Evolutionary conservation across 2,329 filamentous ascomycete species (phyloP).

Genomic region (Pleoardoris graminearum): DNA sequence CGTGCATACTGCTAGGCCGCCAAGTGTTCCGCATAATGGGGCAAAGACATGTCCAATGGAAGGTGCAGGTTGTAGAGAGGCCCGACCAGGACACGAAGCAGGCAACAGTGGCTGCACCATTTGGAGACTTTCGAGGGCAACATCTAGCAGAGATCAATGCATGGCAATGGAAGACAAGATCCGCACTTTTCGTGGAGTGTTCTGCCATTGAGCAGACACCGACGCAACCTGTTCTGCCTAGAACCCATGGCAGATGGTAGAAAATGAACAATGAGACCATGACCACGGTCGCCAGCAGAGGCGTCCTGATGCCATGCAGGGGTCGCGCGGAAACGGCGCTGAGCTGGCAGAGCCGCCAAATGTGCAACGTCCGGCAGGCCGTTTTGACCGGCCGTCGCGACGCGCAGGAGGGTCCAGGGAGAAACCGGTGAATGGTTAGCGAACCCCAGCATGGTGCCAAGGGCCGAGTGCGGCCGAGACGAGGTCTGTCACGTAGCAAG

Average conservation of each 20-base stretch:
- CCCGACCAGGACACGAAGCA: constrained; percentile 5
- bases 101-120: constrained; percentile 14
- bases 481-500: not conserved
- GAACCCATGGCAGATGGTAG: not conserved
- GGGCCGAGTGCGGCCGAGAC: not conserved
- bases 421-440: constrained; percentile 30
- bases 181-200: not conserved
- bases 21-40: constrained; percentile 3
- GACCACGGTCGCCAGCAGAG: constrained; percentile 8
- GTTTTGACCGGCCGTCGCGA: constrained; percentile 28
- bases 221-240: not conserved
- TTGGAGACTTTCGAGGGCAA: not conserved
- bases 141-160: too few relatives aligned
- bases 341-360: constrained; percentile 10
- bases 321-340: constrained; percentile 9
- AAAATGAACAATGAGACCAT: too few relatives aligned
- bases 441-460: too few relatives aligned
- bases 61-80: not conserved
- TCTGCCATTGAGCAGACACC: not conserved
- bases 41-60: constrained; percentile 18
- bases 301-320: not conserved
- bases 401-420: constrained; percentile 22
- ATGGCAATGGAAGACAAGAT: not conserved
- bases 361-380: constrained; percentile 8
- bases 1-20: constrained; percentile 7